Conservation (phyloP, 177 flowering plant genomes). For the Vitis hybrid region DNA sequence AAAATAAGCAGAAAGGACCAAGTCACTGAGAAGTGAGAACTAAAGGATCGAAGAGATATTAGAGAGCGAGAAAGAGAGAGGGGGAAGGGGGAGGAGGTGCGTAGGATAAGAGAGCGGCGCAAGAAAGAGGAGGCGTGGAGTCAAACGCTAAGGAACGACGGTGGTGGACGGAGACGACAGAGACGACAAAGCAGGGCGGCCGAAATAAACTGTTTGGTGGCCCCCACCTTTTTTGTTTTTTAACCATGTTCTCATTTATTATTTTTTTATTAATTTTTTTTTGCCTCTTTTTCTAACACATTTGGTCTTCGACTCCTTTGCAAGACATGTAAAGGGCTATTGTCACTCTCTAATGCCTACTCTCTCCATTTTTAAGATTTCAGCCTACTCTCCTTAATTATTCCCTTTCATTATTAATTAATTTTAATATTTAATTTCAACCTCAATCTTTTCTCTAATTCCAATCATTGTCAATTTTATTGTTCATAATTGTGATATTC, state of each 20-base stretch:
- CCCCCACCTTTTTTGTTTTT: constrained; percentile 21
- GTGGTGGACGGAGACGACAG: constrained; percentile 45
- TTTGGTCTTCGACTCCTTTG: too few relatives aligned
- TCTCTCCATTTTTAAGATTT: too few relatives aligned
- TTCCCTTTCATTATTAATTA: too few relatives aligned
- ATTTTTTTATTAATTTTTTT: background rate
- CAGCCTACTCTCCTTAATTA: too few relatives aligned
- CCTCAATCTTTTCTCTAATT: too few relatives aligned
- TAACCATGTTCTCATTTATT: background rate
- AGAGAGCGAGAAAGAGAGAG: constrained; percentile 13
- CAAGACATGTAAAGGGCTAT: too few relatives aligned
- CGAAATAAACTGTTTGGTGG: constrained; percentile 38
- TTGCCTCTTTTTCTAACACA: too few relatives aligned
- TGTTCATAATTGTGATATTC: too few relatives aligned
- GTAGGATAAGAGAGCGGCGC: constrained; percentile 14
- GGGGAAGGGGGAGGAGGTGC: constrained; percentile 9
- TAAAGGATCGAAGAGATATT: background rate
- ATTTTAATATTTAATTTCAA: too few relatives aligned
- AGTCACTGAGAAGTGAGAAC: background rate
- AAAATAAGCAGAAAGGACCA: background rate
- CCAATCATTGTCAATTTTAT: too few relatives aligned
- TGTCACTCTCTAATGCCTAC: too few relatives aligned
- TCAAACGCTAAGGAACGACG: constrained; percentile 31
- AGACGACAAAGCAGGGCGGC: constrained; percentile 64
- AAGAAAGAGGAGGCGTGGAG: constrained; percentile 25